Conservation (phyloP, 768 basidiomycete species). For the Mrakia hoshinonis region DNA sequence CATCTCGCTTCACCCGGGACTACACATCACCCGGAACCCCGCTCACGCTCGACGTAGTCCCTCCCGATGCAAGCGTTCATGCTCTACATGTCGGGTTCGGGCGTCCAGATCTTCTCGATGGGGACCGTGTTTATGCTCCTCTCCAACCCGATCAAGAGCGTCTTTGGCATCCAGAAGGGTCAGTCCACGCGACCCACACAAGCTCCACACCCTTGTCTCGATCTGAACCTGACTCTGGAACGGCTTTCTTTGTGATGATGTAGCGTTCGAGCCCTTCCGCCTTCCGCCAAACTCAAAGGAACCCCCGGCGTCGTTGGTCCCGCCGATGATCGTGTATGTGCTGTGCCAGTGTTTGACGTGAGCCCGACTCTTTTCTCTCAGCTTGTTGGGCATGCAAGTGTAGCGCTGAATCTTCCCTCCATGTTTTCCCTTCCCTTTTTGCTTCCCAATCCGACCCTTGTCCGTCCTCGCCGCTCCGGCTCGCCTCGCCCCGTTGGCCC, state of each 20-base stretch:
- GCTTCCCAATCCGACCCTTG: constrained; percentile 63
- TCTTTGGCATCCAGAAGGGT: constrained; percentile 71
- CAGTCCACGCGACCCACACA: background rate
- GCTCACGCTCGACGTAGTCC: too few relatives aligned
- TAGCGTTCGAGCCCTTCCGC: constrained; percentile 22
- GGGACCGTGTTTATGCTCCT: constrained; percentile 92
- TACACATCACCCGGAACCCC: too few relatives aligned
- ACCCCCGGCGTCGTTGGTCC: constrained; percentile 13
- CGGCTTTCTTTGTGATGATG: background rate
- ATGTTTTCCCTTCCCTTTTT: constrained; percentile 60
- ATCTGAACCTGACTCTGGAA: background rate
- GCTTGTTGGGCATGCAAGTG: too few relatives aligned
- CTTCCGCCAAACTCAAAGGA: constrained; percentile 12
- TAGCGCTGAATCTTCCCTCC: constrained; percentile 42
- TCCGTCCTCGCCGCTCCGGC: background rate
- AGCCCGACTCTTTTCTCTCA: too few relatives aligned
- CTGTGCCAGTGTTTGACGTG: constrained; percentile 39
- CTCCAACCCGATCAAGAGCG: constrained; percentile 72
- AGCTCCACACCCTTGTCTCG: background rate
- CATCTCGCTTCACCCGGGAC: too few relatives aligned
- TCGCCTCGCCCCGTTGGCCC: constrained; percentile 34
- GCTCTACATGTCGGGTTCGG: constrained; percentile 96
- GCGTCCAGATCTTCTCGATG: constrained; percentile 93
- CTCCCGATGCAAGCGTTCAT: constrained; percentile 96
- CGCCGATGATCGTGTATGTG: constrained; percentile 26